These are phyloP conservation scores for Macrophomina phaseolina DNA, from an alignment of 2,329 filamentous ascomycete genomes.

Conservation along the genomic window DNA sequence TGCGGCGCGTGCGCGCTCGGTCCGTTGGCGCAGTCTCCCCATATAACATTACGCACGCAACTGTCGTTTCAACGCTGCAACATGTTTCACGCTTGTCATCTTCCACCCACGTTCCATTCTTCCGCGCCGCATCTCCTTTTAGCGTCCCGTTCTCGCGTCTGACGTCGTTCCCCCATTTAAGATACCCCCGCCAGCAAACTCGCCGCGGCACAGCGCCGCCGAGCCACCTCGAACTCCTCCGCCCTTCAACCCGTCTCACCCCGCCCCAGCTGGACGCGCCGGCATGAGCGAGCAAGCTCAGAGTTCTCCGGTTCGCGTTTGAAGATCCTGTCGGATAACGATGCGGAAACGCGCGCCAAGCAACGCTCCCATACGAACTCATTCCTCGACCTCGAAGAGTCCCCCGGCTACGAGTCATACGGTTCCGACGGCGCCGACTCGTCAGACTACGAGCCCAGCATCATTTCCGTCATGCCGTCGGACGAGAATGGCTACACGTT, in stretches of 20 bases:
- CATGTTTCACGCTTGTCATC: slow-evolving; percentile 25
- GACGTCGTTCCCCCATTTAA: slow-evolving; percentile 22
- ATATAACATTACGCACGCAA: slow-evolving; percentile 27
- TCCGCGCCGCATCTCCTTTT: slow-evolving; percentile 14
- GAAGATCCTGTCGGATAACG: slow-evolving; percentile 34
- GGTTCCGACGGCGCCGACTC: slow-evolving; percentile 72
- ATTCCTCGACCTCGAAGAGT: slow-evolving; percentile 73
- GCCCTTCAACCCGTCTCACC: slow-evolving; percentile 49
- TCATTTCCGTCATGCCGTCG: slow-evolving; percentile 44
- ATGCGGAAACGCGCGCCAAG: slow-evolving; percentile 34
- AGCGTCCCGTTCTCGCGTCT: slow-evolving; percentile 9
- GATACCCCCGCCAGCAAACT: slow-evolving; percentile 32
- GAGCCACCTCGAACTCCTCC: slow-evolving; percentile 54
- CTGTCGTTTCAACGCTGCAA: slow-evolving; percentile 25
- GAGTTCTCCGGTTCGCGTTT: slow-evolving; percentile 48
- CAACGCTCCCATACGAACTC: slow-evolving; percentile 48
- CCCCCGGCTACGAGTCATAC: slow-evolving; percentile 68
- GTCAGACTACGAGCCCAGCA: slow-evolving; percentile 61
- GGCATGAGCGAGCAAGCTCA: slow-evolving; percentile 55
- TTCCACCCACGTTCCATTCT: slow-evolving; percentile 21
- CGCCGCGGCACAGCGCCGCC: slow-evolving; percentile 45
- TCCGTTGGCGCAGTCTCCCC: slow-evolving; percentile 19
- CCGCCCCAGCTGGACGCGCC: slow-evolving; percentile 43
- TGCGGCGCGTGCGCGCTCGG: slow-evolving; percentile 25
- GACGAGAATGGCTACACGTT: slow-evolving; percentile 67